Conservation (phyloP, 805 yeast genomes). For the Kuraishia cidri region DNA sequence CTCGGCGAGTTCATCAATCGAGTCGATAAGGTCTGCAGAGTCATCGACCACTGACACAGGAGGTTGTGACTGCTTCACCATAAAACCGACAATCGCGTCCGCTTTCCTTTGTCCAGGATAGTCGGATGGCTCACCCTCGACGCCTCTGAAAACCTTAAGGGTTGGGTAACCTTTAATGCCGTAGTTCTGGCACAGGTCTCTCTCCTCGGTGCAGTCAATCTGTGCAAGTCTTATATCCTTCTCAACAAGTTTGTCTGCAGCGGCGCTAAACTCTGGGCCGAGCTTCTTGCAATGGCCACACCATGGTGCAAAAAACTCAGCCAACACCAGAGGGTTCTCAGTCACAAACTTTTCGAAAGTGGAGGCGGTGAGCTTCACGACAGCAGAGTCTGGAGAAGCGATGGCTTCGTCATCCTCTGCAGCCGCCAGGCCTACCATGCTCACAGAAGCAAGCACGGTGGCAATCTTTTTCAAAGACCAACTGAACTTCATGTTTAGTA, state of each 20-base stretch:
- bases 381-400: constrained; percentile 81
- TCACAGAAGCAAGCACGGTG: constrained; percentile 18
- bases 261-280: constrained; percentile 73
- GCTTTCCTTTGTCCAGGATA: constrained; percentile 84
- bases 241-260: constrained; percentile 55
- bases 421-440: constrained; percentile 15
- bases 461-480: constrained; percentile 1
- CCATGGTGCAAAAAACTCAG: constrained; percentile 95
- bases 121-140: constrained; percentile 37
- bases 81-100: constrained; percentile 64
- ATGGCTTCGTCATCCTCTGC: constrained; percentile 49
- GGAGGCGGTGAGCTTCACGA: constrained; percentile 64
- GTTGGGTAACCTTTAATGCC: constrained; percentile 82
- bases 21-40: constrained; percentile 38
- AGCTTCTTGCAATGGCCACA: constrained; percentile 92
- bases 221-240: constrained; percentile 70
- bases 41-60: constrained; percentile 47
- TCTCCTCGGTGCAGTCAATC: constrained; percentile 76
- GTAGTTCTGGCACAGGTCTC: constrained; percentile 57
- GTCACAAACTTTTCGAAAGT: constrained; percentile 58
- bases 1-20: constrained; percentile 37
- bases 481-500: constrained; percentile 2
- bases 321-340: constrained; percentile 70
- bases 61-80: constrained; percentile 79
- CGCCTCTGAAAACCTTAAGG: constrained; percentile 63